Evolutionary conservation across 2,329 filamentous ascomycete genomes (phyloP).

Genomic region (Aspergillus sp.): DNA sequence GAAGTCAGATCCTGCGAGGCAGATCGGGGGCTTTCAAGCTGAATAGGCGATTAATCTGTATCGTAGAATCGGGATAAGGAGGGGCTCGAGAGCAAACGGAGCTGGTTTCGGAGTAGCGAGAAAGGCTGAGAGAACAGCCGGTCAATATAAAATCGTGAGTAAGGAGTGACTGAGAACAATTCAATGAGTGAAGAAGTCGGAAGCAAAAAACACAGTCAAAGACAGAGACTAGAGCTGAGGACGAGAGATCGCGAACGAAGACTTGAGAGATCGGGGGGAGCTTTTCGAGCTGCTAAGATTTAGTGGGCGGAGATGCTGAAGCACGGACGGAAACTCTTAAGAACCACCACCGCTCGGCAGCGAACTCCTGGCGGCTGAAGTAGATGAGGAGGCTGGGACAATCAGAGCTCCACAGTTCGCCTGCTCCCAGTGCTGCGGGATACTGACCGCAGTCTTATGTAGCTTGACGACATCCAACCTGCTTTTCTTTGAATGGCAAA

Average conservation of each 20-base stretch:
- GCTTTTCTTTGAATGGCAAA: neutral
- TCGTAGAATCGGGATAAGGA: slow-evolving; percentile 9
- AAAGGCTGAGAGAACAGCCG: slow-evolving; percentile 4
- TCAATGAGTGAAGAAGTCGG: neutral
- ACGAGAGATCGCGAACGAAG: slow-evolving; percentile 1
- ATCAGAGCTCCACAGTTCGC: neutral
- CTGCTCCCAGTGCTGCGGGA: neutral
- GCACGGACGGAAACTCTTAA: neutral
- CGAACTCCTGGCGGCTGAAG: neutral
- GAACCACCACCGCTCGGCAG: neutral
- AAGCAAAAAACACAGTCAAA: slow-evolving; percentile 3
- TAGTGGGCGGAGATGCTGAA: slow-evolving; percentile 7
- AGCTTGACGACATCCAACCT: neutral
- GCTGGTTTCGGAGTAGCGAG: slow-evolving; percentile 9
- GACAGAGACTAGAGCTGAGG: slow-evolving; percentile 2
- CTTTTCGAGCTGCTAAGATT: slow-evolving; percentile 7
- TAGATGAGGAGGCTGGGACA: neutral
- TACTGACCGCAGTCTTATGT: too few species aligned
- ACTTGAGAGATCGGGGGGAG: slow-evolving; percentile 6
- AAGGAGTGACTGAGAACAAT: slow-evolving; percentile 15
- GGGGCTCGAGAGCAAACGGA: slow-evolving; percentile 14
- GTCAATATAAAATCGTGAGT: neutral
- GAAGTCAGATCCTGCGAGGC: neutral
- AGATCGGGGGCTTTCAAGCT: neutral
- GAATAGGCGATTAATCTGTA: neutral